phyloP scores from a whole-genome alignment of 257 asterid genomes.

The Cordia subcordata region DNA sequence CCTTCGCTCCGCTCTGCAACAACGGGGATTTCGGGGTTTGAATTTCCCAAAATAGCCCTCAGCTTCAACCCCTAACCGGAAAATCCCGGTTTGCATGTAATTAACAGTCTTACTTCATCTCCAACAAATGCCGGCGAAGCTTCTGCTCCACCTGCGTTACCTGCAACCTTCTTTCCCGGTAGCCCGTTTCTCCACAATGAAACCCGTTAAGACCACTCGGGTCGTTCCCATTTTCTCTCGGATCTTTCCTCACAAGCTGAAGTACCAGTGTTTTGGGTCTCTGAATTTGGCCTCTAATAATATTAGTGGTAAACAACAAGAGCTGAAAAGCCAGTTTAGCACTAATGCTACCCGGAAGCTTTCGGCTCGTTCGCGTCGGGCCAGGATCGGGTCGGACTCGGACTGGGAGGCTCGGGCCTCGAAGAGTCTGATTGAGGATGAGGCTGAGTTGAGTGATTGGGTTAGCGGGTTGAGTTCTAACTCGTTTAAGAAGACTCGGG shows the following conservation, averaged over 20 bases:
- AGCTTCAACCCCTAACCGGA: not conserved
- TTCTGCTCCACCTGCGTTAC: conserved; percentile 29
- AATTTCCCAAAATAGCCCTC: not conserved
- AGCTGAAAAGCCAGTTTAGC: not conserved
- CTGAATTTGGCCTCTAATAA: conserved; percentile 10
- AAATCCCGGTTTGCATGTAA: not conserved
- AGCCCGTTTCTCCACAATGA: conserved; percentile 23
- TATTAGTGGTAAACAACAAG: not conserved
- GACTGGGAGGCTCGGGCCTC: conserved; percentile 19
- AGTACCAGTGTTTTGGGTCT: conserved; percentile 28
- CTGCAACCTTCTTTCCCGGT: conserved; percentile 22
- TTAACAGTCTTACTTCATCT: not conserved
- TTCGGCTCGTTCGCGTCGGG: conserved; percentile 40
- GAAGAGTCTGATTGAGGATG: conserved; percentile 91
- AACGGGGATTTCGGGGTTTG: too few relatives aligned
- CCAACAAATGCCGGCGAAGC: not conserved
- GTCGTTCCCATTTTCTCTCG: conserved; percentile 49
- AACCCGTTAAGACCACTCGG: conserved; percentile 9
- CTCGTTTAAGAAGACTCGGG: conserved; percentile 41
- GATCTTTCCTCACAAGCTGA: conserved; percentile 56
- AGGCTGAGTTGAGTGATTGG: conserved; percentile 92
- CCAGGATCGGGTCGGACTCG: not conserved
- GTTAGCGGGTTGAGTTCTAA: conserved; percentile 73
- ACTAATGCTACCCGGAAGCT: conserved; percentile 12
- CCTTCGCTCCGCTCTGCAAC: not conserved